Percentiles rank a stretch among this genome's conserved stretches.
These are phyloP conservation scores for Micractinium sp. DNA, from an alignment of 139 green algal species.

Conservation along the genomic window DNA sequence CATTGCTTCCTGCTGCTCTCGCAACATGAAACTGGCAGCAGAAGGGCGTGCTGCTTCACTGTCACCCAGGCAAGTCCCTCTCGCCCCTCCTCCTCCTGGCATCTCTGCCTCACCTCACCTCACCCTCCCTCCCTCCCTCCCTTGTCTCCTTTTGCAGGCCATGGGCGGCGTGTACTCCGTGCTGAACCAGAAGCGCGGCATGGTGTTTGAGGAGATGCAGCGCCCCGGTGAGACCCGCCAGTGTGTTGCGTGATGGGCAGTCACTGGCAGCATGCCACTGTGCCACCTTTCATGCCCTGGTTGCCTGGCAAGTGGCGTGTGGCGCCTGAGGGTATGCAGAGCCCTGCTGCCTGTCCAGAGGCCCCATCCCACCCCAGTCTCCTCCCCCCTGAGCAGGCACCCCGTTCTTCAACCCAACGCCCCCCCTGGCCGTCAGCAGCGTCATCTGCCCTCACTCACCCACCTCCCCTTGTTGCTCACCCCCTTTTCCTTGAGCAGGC, in stretches of 20 bases:
- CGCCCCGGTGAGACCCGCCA: slow-evolving; percentile 65
- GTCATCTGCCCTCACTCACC: background rate
- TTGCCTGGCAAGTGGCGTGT: background rate
- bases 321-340: background rate
- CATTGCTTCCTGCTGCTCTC: background rate
- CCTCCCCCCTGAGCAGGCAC: too few relatives aligned
- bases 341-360: too few relatives aligned
- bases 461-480: background rate
- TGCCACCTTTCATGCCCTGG: background rate
- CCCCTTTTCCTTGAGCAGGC: slow-evolving; percentile 39
- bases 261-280: background rate
- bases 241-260: too few relatives aligned
- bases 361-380: too few relatives aligned
- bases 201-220: slow-evolving; percentile 99
- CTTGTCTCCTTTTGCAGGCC: slow-evolving; percentile 39
- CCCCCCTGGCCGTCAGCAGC: background rate
- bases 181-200: slow-evolving; percentile 99
- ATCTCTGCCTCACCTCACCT: background rate
- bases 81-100: too few relatives aligned
- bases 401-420: background rate
- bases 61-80: too few relatives aligned
- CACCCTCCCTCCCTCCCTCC: background rate
- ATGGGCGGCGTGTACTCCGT: slow-evolving; percentile 96
- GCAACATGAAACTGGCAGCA: too few relatives aligned
- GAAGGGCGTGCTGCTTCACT: too few relatives aligned